phyloP scores from a whole-genome alignment of 2,329 filamentous ascomycete species.

The Diaporthe destruens region DNA sequence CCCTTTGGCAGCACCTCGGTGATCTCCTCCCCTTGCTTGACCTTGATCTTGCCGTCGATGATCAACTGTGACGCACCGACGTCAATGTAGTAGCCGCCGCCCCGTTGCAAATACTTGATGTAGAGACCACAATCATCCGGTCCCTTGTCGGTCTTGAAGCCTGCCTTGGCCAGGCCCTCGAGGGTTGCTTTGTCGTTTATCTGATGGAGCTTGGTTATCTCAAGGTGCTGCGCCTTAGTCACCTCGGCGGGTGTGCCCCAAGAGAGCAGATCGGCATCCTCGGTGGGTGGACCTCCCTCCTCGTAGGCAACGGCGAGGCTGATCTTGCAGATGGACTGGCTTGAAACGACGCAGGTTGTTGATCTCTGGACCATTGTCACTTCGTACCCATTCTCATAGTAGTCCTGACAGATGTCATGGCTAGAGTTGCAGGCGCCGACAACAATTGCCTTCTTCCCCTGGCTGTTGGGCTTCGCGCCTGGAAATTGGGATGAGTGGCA shows the following conservation, averaged over 20 bases:
- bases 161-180: constrained; percentile 63
- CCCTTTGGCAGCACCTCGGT: constrained; percentile 60
- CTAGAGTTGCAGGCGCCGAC: constrained; percentile 77
- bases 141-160: constrained; percentile 72
- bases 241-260: constrained; percentile 71
- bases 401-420: constrained; percentile 78
- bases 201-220: constrained; percentile 51
- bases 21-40: constrained; percentile 71
- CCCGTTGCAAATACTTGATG: constrained; percentile 73
- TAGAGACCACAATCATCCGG: constrained; percentile 69
- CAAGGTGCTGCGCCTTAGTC: constrained; percentile 68
- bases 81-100: constrained; percentile 79
- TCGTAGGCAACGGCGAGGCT: constrained; percentile 64
- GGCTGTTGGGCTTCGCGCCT: constrained; percentile 60
- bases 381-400: constrained; percentile 73
- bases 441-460: constrained; percentile 72
- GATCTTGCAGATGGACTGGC: constrained; percentile 64
- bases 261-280: constrained; percentile 74
- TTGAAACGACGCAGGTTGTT: constrained; percentile 73
- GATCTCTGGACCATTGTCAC: constrained; percentile 79
- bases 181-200: constrained; percentile 55
- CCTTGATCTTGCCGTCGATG: constrained; percentile 71
- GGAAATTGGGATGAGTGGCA: constrained; percentile 73
- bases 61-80: constrained; percentile 74
- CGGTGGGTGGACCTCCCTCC: constrained; percentile 68